These are phyloP conservation scores for Pseudonitzschia multiseries DNA, from an alignment of 108 stramenopile genomes.

Conservation along the genomic window DNA sequence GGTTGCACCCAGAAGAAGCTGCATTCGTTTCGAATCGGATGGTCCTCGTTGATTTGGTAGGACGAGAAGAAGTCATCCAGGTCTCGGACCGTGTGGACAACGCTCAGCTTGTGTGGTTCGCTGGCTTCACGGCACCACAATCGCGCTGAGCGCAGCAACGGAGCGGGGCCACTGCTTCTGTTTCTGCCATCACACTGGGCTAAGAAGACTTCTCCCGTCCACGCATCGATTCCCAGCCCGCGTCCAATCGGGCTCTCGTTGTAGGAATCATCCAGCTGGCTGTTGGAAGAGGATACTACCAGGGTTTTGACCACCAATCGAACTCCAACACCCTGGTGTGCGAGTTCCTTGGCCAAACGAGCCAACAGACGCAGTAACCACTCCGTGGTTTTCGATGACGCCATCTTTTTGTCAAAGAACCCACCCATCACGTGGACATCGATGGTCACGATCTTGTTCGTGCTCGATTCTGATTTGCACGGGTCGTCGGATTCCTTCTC, in stretches of 20 bases:
- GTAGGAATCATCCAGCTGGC: background rate
- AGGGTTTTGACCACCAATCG: constrained; percentile 66
- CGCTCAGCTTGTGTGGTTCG: constrained; percentile 17
- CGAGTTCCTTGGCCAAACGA: constrained; percentile 44
- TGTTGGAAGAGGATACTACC: constrained; percentile 39
- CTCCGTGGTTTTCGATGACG: constrained; percentile 51
- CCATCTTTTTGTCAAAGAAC: constrained; percentile 56
- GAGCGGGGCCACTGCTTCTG: constrained; percentile 50
- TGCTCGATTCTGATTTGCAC: background rate
- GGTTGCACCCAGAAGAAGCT: constrained; percentile 42
- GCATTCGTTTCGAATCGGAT: constrained; percentile 22
- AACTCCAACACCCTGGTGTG: constrained; percentile 24
- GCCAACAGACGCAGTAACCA: constrained; percentile 59
- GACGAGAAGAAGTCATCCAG: background rate
- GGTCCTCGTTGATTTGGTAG: background rate
- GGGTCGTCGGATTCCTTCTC: constrained; percentile 5
- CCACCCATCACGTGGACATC: constrained; percentile 83
- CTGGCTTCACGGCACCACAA: constrained; percentile 49
- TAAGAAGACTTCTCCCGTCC: constrained; percentile 34
- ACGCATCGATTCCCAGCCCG: constrained; percentile 62
- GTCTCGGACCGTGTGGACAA: constrained; percentile 41
- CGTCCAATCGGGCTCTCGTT: constrained; percentile 60
- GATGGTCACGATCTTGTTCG: constrained; percentile 39
- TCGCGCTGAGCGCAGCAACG: constrained; percentile 52
- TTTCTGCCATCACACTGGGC: background rate